Percentiles rank a stretch among this genome's conserved stretches.
Evolutionary conservation across 495 filamentous ascomycete genomes (phyloP).

Genomic region (Schizothecium vesticola): DNA sequence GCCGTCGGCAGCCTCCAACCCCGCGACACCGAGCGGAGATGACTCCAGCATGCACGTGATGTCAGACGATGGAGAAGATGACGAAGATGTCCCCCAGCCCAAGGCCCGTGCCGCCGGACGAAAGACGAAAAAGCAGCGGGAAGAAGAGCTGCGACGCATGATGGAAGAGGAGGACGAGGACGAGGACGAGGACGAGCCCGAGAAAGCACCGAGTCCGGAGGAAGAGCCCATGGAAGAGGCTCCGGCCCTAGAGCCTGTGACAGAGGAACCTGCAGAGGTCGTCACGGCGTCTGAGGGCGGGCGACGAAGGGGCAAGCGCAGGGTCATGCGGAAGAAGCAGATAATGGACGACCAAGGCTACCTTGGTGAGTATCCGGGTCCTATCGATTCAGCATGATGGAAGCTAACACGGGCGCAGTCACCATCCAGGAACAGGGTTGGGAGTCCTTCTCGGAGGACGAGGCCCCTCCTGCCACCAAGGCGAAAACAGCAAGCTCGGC

Average conservation of each 20-base stretch:
- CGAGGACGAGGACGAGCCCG: constrained; percentile 33
- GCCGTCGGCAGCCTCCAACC: constrained; percentile 30
- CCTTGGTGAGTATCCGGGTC: constrained; percentile 55
- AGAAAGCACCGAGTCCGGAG: constrained; percentile 11
- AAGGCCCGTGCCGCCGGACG: constrained; percentile 36
- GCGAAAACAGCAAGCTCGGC: constrained; percentile 39
- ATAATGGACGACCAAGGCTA: constrained; percentile 92
- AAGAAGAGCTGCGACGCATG: constrained; percentile 71
- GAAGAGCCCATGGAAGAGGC: constrained; percentile 30
- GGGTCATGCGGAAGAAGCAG: constrained; percentile 84
- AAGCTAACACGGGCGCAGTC: constrained; percentile 48
- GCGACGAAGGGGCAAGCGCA: constrained; percentile 71
- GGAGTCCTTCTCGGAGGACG: constrained; percentile 96
- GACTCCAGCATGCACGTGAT: constrained; percentile 57
- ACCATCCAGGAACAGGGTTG: constrained; percentile 82
- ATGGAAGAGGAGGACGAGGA: constrained; percentile 80
- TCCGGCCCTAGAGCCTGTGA: constrained; percentile 29
- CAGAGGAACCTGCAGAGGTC: constrained; percentile 49
- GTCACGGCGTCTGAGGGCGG: constrained; percentile 55
- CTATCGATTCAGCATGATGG: not conserved
- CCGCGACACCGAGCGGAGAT: constrained; percentile 42
- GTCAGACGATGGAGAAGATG: constrained; percentile 68
- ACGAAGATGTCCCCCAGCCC: constrained; percentile 47
- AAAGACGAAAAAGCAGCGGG: constrained; percentile 61
- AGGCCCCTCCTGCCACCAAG: constrained; percentile 47